Evolutionary conservation across 1,284 basidiomycete species (phyloP).

Genomic region (Tausonia pullulans): DNA sequence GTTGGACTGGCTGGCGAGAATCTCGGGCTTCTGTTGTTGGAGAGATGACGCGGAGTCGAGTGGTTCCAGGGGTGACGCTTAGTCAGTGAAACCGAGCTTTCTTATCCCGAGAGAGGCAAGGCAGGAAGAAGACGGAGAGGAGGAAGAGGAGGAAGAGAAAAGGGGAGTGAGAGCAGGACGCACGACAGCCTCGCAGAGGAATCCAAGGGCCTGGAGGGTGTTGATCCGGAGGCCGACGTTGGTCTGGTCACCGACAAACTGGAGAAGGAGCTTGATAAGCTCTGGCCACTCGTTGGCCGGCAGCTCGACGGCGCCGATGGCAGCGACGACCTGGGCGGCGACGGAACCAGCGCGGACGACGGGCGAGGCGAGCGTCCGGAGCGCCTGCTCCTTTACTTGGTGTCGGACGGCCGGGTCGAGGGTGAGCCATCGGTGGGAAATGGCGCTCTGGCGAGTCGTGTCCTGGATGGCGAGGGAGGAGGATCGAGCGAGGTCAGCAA

Average conservation of each 20-base stretch:
- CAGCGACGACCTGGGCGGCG: slow-evolving; percentile 85
- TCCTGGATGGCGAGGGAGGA: slow-evolving; percentile 46
- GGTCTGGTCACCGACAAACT: slow-evolving; percentile 67
- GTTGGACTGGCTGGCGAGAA: slow-evolving; percentile 78
- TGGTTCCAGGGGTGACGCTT: slow-evolving; percentile 16
- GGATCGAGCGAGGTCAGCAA: not conserved
- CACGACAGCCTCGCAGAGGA: slow-evolving; percentile 92
- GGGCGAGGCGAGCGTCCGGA: slow-evolving; percentile 68
- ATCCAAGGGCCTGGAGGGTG: slow-evolving; percentile 89
- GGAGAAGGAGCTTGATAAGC: slow-evolving; percentile 75
- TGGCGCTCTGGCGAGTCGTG: slow-evolving; percentile 58
- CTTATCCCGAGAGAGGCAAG: not conserved
- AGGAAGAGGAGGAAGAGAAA: slow-evolving; percentile 21
- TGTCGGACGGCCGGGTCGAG: slow-evolving; percentile 56
- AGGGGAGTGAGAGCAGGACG: slow-evolving; percentile 27
- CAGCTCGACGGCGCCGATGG: slow-evolving; percentile 86
- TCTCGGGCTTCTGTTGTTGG: slow-evolving; percentile 65
- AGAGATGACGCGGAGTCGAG: slow-evolving; percentile 13
- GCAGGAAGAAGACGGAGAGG: slow-evolving; percentile 7
- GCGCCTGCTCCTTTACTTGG: slow-evolving; percentile 80
- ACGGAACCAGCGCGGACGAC: slow-evolving; percentile 66
- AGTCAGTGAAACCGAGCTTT: not conserved
- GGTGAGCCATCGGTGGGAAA: slow-evolving; percentile 67
- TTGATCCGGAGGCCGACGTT: slow-evolving; percentile 75
- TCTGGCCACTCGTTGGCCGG: slow-evolving; percentile 80